phyloP scores from a whole-genome alignment of 2,329 filamentous ascomycete species.

The Aspergillus neoniger region DNA sequence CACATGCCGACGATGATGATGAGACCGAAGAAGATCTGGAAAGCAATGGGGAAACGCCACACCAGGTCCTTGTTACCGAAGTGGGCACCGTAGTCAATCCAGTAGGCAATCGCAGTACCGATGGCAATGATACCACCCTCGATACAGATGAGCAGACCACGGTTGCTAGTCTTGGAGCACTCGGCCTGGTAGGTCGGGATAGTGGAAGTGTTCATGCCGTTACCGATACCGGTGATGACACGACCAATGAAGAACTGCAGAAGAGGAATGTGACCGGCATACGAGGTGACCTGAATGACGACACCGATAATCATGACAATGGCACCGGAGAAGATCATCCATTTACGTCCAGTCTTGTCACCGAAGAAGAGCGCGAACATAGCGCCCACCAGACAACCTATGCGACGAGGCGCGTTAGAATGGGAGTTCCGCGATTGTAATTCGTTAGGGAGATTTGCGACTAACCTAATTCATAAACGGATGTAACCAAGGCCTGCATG shows the following conservation, averaged over 20 bases:
- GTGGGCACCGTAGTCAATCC: conserved; percentile 52
- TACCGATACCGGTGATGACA: conserved; percentile 56
- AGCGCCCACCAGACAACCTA: conserved; percentile 41
- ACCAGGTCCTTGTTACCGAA: conserved; percentile 38
- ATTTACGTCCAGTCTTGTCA: conserved; percentile 41
- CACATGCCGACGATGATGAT: conserved; percentile 48
- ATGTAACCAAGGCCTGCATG: conserved; percentile 38
- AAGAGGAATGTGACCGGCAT: conserved; percentile 36
- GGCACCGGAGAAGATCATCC: conserved; percentile 59
- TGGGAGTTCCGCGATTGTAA: background rate
- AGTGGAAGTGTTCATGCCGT: conserved; percentile 58
- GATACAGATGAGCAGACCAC: conserved; percentile 63
- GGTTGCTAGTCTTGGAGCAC: conserved; percentile 57
- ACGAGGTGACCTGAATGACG: conserved; percentile 40
- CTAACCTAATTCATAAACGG: conserved; percentile 34
- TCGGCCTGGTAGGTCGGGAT: conserved; percentile 59
- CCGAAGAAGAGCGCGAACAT: conserved; percentile 40
- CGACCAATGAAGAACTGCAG: conserved; percentile 57
- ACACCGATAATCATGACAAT: conserved; percentile 51
- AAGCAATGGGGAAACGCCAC: conserved; percentile 58
- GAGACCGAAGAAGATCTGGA: conserved; percentile 54
- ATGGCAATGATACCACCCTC: conserved; percentile 56
- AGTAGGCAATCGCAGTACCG: conserved; percentile 55
- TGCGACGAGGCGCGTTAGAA: background rate
- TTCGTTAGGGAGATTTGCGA: background rate